Evolutionary conservation across 2,329 filamentous ascomycete genomes (phyloP), one percentile per base, ranked within the genome.

Genomic region (Zymoseptoria tritici): DNA sequence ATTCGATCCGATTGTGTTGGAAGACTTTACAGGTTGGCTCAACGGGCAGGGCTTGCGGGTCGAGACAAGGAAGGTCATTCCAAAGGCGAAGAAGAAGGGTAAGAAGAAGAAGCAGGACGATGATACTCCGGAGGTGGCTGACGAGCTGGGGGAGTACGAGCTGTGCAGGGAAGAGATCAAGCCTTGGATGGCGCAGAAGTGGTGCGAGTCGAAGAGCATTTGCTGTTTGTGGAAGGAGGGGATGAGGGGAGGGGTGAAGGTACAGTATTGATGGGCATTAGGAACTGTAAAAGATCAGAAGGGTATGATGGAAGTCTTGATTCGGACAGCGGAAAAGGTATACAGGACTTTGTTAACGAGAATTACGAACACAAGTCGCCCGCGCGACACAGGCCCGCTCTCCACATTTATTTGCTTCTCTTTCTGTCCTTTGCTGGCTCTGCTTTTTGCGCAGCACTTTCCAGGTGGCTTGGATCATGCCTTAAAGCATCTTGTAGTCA

Each of bases 1-100:
- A 72, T 97, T 95, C 71, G 92, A 97, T 68, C 91, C 93, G 0
- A 88, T 99, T 51, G 81, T 94, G 1, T 75, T 97, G 0, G 93
- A 97, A 74, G 91, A 97, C 65, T 78, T 99, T 13, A 83, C 92
- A 0, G 76, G 78, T 0, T 97, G 91, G 89, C 76, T 97, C 16
- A 97, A 96, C 50, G 64, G 54, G 2, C 63, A 72, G 55, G 71
- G 66, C 36, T 13, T 72, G 7, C 36, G 64, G 13, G 52, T 69
- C 5, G 64, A 67, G 62, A 59, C 57, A 8, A 58, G 56, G 52
- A 54, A 22, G 51, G 20, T 54, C 54, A 64, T 60, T 42, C 9
- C 46, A 24, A 64, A 62, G 59, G 42, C 57, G 49, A 64, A 60
- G 58, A 46, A 20, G 54, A 67, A 58, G 53, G 46, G 55, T 4